phyloP scores from a whole-genome alignment of 1,139 yeast species.

The Debaryomycetaceae sp. region DNA sequence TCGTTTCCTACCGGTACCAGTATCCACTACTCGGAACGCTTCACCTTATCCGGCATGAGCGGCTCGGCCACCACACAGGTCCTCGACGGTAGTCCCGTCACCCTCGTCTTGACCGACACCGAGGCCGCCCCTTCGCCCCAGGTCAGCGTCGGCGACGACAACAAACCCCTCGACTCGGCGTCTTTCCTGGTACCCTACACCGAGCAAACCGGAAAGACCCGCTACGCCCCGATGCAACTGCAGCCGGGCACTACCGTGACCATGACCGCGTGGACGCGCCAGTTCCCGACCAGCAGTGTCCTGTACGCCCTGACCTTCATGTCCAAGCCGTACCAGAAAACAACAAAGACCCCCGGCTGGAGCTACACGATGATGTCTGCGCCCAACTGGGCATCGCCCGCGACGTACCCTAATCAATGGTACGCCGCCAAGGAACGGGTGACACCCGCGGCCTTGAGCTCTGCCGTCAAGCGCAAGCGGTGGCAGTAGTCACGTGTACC shows the following conservation, averaged over 20 bases:
- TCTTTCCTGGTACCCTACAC: slow-evolving; percentile 50
- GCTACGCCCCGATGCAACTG: slow-evolving; percentile 85
- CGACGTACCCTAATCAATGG: slow-evolving; percentile 49
- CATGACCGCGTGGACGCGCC: slow-evolving; percentile 50
- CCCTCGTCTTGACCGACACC: slow-evolving; percentile 2
- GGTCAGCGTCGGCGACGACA: slow-evolving; percentile 14
- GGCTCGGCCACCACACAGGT: slow-evolving; percentile 32
- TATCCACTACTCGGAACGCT: slow-evolving; percentile 65
- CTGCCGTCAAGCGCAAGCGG: slow-evolving; percentile 26
- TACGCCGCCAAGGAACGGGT: slow-evolving; percentile 33
- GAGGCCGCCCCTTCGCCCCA: not conserved
- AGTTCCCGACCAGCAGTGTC: slow-evolving; percentile 58
- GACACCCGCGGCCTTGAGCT: slow-evolving; percentile 25
- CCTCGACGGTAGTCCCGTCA: slow-evolving; percentile 4
- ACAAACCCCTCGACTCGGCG: slow-evolving; percentile 18
- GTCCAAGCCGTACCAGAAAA: slow-evolving; percentile 33
- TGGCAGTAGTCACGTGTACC: slow-evolving; percentile 16
- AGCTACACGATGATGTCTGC: slow-evolving; percentile 55
- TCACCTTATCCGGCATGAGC: slow-evolving; percentile 56
- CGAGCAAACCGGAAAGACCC: slow-evolving; percentile 58
- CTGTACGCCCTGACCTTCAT: slow-evolving; percentile 35
- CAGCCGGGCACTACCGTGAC: slow-evolving; percentile 72
- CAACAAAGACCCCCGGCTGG: slow-evolving; percentile 82
- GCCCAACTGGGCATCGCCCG: slow-evolving; percentile 57
- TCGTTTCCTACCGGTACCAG: slow-evolving; percentile 32